phyloP scores from a whole-genome alignment of 2,329 filamentous ascomycete species.

The Cordyceps fumosorosea region DNA sequence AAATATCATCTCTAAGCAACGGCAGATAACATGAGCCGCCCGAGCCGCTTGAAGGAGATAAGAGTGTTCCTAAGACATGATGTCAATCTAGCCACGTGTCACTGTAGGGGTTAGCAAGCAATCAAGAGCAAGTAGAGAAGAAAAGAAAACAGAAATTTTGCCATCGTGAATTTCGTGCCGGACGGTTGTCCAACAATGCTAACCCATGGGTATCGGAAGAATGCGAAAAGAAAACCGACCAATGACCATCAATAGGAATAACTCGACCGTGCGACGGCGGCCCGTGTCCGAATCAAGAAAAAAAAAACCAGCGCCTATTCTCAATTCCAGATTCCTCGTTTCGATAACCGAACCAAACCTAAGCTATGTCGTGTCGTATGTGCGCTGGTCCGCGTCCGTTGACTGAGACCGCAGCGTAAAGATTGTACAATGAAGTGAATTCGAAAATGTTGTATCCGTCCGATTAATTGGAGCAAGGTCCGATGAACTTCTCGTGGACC shows the following conservation, averaged over 20 bases:
- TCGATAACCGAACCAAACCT: not conserved
- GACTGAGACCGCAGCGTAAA: not conserved
- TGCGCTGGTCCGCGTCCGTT: not conserved
- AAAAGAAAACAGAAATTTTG: not conserved
- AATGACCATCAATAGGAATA: not conserved
- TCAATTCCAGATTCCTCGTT: not conserved
- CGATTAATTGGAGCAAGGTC: slow-evolving; percentile 25
- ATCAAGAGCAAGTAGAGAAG: not conserved
- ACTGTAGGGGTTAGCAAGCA: slow-evolving; percentile 26
- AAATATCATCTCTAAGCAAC: not conserved
- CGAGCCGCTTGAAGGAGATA: not conserved
- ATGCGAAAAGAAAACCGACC: not conserved
- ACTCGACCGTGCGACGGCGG: not conserved
- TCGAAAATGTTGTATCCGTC: slow-evolving; percentile 4
- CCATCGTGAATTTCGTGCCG: slow-evolving; percentile 5
- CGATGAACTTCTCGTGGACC: slow-evolving; percentile 39
- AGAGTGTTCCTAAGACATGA: not conserved
- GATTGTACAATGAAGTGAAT: slow-evolving; percentile 1
- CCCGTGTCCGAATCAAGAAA: not conserved
- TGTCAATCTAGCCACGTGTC: slow-evolving; percentile 17
- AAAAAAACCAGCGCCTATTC: slow-evolving; percentile 5
- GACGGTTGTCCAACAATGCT: slow-evolving; percentile 7
- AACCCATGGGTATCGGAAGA: slow-evolving; percentile 12
- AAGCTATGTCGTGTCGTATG: not conserved
- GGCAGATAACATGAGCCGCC: not conserved